Evolutionary conservation across 495 filamentous ascomycete species (phyloP), one percentile per base, ranked within the genome.

Genomic region (Penicillium taxi): DNA sequence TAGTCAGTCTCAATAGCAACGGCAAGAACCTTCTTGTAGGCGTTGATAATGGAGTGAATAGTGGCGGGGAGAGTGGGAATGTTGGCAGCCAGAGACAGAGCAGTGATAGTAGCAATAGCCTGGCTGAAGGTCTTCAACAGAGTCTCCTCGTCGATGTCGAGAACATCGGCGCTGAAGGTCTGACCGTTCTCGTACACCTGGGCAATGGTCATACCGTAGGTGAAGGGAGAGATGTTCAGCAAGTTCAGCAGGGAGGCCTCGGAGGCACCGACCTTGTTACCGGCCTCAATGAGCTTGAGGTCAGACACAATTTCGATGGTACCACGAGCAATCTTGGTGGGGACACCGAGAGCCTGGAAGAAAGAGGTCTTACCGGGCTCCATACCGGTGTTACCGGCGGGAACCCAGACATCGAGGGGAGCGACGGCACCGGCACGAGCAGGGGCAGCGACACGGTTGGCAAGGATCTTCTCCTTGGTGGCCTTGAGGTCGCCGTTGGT

Each of bases 281-380:
- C 82, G 44, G 85, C 80, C 73, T 94, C 86, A 69, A 96, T 82
- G 56, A 99, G 82, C 84, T 95, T 96, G 58, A 99, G 74, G 58
- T 99, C 91, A 54, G 82, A 78, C 37, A 88, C 94, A 66, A 99
- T 99, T 89, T 99, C 91, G 65, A 99, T 96, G 73, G 91, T 99
- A 88, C 91, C 91, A 94, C 91, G 93, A 57, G 91, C 91, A 71
- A 99, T 99, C 84, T 99, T 99, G 75, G 91, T 99, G 62, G 91
- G 91, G 67, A 99, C 86, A 84, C 91, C 91, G 65, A 99, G 93
- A 60, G 91, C 91, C 78, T 99, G 91, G 87, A 99, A 99, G 88
- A 99, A 99, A 53, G 91, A 95, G 53, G 91, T 99, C 82, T 99
- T 99, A 70, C 91, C 91, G 62, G 91, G 91, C 69, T 99, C 91